These are phyloP conservation scores for Suillus subaureus DNA, from an alignment of 768 basidiomycete species.

Conservation along the genomic window DNA sequence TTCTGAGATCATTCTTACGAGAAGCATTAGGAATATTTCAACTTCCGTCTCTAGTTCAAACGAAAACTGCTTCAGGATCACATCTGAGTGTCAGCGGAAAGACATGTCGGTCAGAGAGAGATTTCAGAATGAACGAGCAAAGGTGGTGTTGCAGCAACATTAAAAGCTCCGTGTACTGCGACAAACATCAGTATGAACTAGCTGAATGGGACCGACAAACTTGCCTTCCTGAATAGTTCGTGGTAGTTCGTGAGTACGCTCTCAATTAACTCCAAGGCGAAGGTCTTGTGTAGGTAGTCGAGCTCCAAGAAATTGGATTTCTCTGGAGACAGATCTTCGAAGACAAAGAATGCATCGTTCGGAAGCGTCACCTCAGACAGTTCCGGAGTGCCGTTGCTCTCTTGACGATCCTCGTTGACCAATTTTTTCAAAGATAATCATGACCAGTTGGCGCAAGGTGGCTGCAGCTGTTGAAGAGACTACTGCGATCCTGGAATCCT, in stretches of 20 bases:
- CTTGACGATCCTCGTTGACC: conserved; percentile 69
- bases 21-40: conserved; percentile 80
- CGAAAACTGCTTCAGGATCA: conserved; percentile 90
- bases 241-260: conserved; percentile 94
- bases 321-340: conserved; percentile 88
- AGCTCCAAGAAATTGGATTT: conserved; percentile 82
- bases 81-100: conserved; percentile 91
- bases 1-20: conserved; percentile 65
- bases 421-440: conserved; percentile 98
- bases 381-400: conserved; percentile 20
- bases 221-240: conserved; percentile 78
- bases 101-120: conserved; percentile 76
- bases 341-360: conserved; percentile 84
- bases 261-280: conserved; percentile 93
- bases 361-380: conserved; percentile 55
- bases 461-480: conserved; percentile 97
- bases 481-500: conserved; percentile 93
- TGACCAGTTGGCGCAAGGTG: conserved; percentile 91
- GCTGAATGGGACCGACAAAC: conserved; percentile 14
- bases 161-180: conserved; percentile 78
- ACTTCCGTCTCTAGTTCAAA: conserved; percentile 78
- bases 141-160: conserved; percentile 89
- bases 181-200: conserved; percentile 8
- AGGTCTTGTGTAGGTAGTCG: conserved; percentile 85
- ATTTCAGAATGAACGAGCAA: conserved; percentile 85